Evolutionary conservation across 2,329 filamentous ascomycete genomes (phyloP).

Genomic region (Cladophialophora exuberans): DNA sequence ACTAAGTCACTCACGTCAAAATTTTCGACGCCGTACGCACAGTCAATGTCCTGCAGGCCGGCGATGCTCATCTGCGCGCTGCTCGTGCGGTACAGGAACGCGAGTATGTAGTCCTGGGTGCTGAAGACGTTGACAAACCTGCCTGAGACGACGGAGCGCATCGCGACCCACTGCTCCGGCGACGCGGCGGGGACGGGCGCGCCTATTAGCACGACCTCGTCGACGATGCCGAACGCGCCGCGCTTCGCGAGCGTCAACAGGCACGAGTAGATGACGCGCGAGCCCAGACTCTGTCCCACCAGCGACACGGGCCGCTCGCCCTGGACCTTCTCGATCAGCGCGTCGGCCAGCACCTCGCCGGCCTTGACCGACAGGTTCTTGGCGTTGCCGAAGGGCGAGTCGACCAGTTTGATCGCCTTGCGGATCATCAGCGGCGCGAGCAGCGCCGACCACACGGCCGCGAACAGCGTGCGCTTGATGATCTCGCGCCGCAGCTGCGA

Average conservation of each 20-base stretch:
- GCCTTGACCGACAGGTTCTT: constrained; percentile 72
- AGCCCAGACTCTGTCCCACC: constrained; percentile 73
- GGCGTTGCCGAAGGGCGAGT: constrained; percentile 74
- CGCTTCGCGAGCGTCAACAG: constrained; percentile 71
- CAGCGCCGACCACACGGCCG: constrained; percentile 49
- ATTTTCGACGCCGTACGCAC: constrained; percentile 67
- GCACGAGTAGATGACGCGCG: constrained; percentile 74
- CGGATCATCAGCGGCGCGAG: constrained; percentile 63
- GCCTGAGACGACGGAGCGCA: constrained; percentile 72
- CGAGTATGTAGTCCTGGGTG: constrained; percentile 77
- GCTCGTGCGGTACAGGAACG: constrained; percentile 77
- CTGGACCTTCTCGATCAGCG: constrained; percentile 72
- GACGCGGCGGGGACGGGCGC: constrained; percentile 70
- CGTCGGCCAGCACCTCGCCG: constrained; percentile 71
- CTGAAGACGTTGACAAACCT: constrained; percentile 80
- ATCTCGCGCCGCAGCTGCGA: constrained; percentile 68
- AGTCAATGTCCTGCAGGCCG: constrained; percentile 69
- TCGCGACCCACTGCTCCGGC: constrained; percentile 68
- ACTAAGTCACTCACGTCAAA: constrained; percentile 57
- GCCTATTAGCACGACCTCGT: constrained; percentile 75
- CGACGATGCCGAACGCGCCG: constrained; percentile 74
- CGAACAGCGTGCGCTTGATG: constrained; percentile 70
- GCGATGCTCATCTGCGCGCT: constrained; percentile 75
- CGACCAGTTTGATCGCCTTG: constrained; percentile 63
- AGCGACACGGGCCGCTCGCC: constrained; percentile 74